Percentiles rank a stretch among this genome's conserved stretches.
Conservation (phyloP, 2,329 filamentous ascomycete species). For the Akanthomyces dipterigenus region DNA sequence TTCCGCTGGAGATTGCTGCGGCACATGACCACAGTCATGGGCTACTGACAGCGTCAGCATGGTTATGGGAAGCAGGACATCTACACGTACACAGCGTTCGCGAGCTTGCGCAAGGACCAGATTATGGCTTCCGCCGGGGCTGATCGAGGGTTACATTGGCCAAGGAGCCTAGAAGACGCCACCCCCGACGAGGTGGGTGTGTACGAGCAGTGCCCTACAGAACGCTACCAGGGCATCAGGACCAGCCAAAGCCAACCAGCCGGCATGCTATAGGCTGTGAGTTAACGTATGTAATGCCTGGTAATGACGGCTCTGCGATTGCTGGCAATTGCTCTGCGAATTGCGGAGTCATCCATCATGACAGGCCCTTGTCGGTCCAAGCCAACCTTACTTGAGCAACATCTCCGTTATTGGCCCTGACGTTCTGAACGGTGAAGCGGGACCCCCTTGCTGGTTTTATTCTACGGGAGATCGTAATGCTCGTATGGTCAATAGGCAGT, state of each 20-base stretch:
- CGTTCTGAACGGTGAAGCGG: not conserved
- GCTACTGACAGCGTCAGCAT: not conserved
- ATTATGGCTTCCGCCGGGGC: constrained; percentile 1
- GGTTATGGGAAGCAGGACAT: not conserved
- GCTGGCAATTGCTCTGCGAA: not conserved
- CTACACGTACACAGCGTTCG: not conserved
- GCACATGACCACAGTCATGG: not conserved
- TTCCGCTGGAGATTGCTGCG: too few relatives aligned
- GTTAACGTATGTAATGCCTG: not conserved
- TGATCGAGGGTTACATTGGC: constrained; percentile 11
- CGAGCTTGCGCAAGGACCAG: not conserved
- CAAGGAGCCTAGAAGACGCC: constrained; percentile 8
- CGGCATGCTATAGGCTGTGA: not conserved
- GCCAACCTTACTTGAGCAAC: constrained; percentile 2
- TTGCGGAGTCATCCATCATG: not conserved
- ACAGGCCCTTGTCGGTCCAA: not conserved
- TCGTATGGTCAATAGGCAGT: not conserved
- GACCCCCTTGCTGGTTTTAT: not conserved
- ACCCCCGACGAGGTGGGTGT: not conserved
- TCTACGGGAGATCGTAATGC: not conserved
- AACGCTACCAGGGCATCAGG: too few relatives aligned
- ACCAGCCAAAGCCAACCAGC: too few relatives aligned
- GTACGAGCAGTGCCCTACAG: not conserved
- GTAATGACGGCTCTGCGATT: not conserved
- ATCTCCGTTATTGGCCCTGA: constrained; percentile 3